Base-by-base conservation (phyloP, 345 rosid genomes). In the Hibiscus tridactylites region DNA sequence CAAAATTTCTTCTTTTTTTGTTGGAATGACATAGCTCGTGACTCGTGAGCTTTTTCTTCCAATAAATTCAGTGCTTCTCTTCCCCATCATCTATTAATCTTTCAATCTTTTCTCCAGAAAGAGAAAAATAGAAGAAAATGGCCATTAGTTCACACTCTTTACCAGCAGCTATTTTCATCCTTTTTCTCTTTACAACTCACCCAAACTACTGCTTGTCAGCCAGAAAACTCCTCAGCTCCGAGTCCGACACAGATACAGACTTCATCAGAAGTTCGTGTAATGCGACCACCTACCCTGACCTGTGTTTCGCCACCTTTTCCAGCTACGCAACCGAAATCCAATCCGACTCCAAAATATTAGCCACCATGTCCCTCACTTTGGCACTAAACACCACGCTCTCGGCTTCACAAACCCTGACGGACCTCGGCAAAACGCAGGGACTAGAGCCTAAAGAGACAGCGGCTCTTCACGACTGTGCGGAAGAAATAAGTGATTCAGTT, bases 401-500 rank as follows among this genome's bases (percentile, higher is more conserved):
- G 0, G 39, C 84, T 1, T 71, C 78, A 6, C 77, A 68, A 31
- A 19, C 70, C 73, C 52, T 84, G 62, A 79, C 53, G 47, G 79
- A 72, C 52, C 16, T 85, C 73, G 68, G 82, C 39, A 83, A 65
- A 5, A 44, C 26, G 29, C 67, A 57, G 4, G 75, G 73, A 3
- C 47, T 82, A 24, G 71, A 66, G 63, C 82, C 58, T 3, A 75
- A 75, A 10, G 85, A 62, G 76, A 77, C 67, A 13, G 81, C 75
- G 37, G 88, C 86, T 42, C 21, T 82, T 44, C 61, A 66, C 6
- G 91, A 89, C 42, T 89, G 94, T 17, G 78, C 83, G 5, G 88
- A 85, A 19, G 81, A 77, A 75, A 65, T 85, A 9, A 77, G 76
- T 13, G 88, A 87, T 78, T 79, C 88, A 0, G 83, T 87, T 5